Base-by-base conservation (phyloP, 441 rosid species). In the Rhodomyrtus psidioides region DNA sequence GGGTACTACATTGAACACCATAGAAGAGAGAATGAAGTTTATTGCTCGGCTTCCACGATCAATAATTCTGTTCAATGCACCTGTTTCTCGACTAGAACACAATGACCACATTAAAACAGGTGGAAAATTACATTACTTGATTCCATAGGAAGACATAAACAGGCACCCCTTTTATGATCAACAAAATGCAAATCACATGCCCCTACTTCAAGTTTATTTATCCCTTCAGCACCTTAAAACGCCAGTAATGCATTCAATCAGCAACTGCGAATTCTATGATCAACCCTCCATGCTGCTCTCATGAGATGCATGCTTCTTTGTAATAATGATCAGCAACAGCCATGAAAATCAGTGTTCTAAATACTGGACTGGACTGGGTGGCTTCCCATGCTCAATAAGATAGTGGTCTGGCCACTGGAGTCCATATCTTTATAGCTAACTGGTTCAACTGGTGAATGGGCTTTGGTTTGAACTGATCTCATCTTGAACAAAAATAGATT, bases 1-100 rank as follows among this genome's bases (percentile, higher is more conserved):
- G 39, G 99, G 98, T 34, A 93, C 96, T 83, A 95, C 92, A 89
- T 95, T 97, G 95, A 96, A 94, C 83, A 97, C 94, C 97, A 93
- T 92, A 82, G 99, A 89, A 1, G 99, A 94, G 84, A 97, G 95
- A 53, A 97, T 94, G 65, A 96, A 94, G 90, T 95, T 97, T 46
- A 97, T 94, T 17, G 95, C 99, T 10, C 97, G 94, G 92, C 99
- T 95, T 85, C 99, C 98, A 82, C 96, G 98, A 87, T 97, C 99
- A 30, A 96, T 96, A 83, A 93, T 92, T 91, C 99, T 92, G 89
- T 90, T 95, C 87, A 97, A 87, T 34, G 94, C 99, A 51, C 99
- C 98, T 23, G 98, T 96, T 92, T 97, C 97, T 88, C 98, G 96
- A 87, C 99, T 97, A 91, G 79, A 94, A 93, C 81, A 65, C 55